phyloP scores from a whole-genome alignment of 768 basidiomycete species.

The Boletellus emodensis region DNA sequence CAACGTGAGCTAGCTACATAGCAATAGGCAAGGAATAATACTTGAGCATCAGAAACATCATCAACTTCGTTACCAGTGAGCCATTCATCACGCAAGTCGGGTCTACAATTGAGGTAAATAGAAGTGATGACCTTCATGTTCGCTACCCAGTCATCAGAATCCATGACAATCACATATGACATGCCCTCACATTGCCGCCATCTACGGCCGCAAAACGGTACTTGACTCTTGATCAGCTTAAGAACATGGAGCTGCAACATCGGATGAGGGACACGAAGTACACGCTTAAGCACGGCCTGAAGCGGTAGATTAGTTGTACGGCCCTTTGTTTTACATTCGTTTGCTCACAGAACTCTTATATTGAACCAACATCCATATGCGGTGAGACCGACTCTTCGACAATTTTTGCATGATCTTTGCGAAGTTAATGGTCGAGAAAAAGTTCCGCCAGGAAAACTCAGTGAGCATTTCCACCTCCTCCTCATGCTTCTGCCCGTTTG shows the following conservation, averaged over 20 bases:
- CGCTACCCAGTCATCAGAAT: constrained; percentile 45
- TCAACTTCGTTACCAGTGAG: constrained; percentile 90
- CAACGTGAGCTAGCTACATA: constrained; percentile 9
- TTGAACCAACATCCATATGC: constrained; percentile 94
- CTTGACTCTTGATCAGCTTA: constrained; percentile 98
- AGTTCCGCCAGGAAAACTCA: constrained; percentile 97
- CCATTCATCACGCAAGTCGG: constrained; percentile 97
- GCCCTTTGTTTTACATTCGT: background rate
- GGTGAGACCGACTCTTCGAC: constrained; percentile 89
- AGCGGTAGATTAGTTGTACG: constrained; percentile 16
- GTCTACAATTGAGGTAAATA: constrained; percentile 95
- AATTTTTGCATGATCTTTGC: constrained; percentile 97
- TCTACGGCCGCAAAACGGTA: constrained; percentile 95
- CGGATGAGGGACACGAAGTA: constrained; percentile 90
- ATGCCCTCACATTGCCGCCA: constrained; percentile 85
- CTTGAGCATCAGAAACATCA: constrained; percentile 87
- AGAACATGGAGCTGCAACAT: constrained; percentile 91
- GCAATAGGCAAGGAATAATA: constrained; percentile 30
- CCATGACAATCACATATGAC: background rate
- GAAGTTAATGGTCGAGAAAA: constrained; percentile 96
- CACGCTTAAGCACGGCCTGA: constrained; percentile 92
- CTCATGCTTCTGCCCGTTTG: constrained; percentile 71
- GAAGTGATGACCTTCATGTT: constrained; percentile 99
- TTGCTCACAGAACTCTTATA: constrained; percentile 91
- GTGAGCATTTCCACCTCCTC: constrained; percentile 91